These are phyloP conservation scores for Blastocystis hominis DNA, from an alignment of 352 stramenopile genomes.

Conservation along the genomic window DNA sequence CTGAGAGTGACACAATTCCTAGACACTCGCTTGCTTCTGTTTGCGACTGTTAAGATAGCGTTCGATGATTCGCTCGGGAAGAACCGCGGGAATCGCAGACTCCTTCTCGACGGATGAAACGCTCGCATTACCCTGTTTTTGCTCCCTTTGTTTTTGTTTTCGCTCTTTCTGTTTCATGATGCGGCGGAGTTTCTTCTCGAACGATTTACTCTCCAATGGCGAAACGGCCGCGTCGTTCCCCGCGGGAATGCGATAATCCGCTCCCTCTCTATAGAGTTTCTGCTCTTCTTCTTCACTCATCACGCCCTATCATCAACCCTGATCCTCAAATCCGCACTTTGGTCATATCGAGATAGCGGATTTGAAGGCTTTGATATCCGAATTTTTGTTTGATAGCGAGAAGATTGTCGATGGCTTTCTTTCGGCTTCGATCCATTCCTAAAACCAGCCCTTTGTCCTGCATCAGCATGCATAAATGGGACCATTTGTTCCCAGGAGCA, in stretches of 20 bases:
- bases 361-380: not conserved
- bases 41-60: not conserved
- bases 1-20: not conserved
- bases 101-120: not conserved
- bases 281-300: not conserved
- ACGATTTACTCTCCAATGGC: constrained; percentile 11
- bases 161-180: constrained; percentile 11
- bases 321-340: not conserved
- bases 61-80: not conserved
- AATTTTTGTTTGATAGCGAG: constrained; percentile 30
- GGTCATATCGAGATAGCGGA: constrained; percentile 49
- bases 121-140: not conserved
- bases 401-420: constrained; percentile 36
- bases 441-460: constrained; percentile 69
- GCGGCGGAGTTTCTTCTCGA: constrained; percentile 10
- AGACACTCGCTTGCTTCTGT: not conserved
- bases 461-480: constrained; percentile 81
- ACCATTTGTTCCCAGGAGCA: constrained; percentile 81
- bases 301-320: not conserved
- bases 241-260: not conserved
- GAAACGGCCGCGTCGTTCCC: not conserved
- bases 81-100: not conserved
- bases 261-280: not conserved
- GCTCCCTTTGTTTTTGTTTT: not conserved
- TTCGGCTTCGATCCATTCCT: constrained; percentile 40